Conservation (phyloP, 1,284 basidiomycete genomes). For the Ceratobasidium sp. region DNA sequence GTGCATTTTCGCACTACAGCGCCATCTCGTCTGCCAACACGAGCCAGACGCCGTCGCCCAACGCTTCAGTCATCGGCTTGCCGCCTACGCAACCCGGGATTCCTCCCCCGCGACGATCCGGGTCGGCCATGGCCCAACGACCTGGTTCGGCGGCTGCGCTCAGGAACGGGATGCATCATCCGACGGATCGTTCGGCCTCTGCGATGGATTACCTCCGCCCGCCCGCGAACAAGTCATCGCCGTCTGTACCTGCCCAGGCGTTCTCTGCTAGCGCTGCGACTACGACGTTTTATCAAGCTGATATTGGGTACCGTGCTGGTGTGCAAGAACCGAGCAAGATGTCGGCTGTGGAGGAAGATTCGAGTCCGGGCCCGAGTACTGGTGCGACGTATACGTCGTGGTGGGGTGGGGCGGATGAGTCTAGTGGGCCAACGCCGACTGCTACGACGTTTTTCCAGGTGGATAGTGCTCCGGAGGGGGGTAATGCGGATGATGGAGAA, state of each 20-base stretch:
- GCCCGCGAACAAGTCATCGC: conserved; percentile 62
- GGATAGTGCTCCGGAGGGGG: conserved; percentile 58
- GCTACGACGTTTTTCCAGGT: conserved; percentile 72
- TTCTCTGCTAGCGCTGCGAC: conserved; percentile 68
- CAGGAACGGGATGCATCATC: conserved; percentile 56
- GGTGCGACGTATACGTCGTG: conserved; percentile 57
- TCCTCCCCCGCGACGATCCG: conserved; percentile 39
- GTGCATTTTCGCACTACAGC: conserved; percentile 95
- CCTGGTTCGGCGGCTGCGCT: conserved; percentile 76
- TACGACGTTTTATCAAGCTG: conserved; percentile 64
- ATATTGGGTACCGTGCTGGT: conserved; percentile 32
- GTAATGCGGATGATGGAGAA: conserved; percentile 61
- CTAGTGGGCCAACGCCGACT: conserved; percentile 72
- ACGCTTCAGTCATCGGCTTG: conserved; percentile 67
- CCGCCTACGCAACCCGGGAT: conserved; percentile 35
- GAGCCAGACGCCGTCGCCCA: conserved; percentile 78
- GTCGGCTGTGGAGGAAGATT: conserved; percentile 9
- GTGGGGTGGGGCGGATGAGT: conserved; percentile 72
- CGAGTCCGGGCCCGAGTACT: conserved; percentile 1
- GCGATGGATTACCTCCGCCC: conserved; percentile 77
- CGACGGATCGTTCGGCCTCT: conserved; percentile 78
- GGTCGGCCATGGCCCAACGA: conserved; percentile 55
- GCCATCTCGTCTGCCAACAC: conserved; percentile 87
- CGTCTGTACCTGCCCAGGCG: conserved; percentile 62
- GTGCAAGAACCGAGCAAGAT: conserved; percentile 27